phyloP scores from a whole-genome alignment of 257 asterid species.

The Orobanche coerulescens region DNA sequence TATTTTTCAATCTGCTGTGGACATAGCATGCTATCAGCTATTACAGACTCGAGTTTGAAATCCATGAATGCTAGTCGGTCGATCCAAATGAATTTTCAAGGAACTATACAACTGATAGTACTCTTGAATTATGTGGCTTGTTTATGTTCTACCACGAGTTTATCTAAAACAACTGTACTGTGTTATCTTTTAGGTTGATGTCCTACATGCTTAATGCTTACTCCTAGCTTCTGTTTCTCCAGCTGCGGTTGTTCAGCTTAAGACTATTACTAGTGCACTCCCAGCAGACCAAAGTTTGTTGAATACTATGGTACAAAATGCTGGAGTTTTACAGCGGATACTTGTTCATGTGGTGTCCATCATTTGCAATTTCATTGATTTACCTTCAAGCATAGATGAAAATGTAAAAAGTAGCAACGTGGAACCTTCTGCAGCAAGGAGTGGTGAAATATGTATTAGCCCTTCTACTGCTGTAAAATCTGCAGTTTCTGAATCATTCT shows the following conservation, averaged over 20 bases:
- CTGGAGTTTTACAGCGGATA: slow-evolving; percentile 65
- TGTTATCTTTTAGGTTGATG: not conserved
- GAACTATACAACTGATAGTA: not conserved
- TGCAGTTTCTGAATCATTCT: slow-evolving; percentile 41
- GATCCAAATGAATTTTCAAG: not conserved
- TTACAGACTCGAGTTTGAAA: slow-evolving; percentile 8
- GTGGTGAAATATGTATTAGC: slow-evolving; percentile 27
- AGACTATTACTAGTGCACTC: slow-evolving; percentile 69
- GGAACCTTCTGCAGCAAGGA: slow-evolving; percentile 35
- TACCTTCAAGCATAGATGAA: slow-evolving; percentile 38
- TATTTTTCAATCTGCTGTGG: not conserved
- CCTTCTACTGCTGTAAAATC: slow-evolving; percentile 30
- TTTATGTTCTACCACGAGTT: not conserved
- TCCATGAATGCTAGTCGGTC: slow-evolving; percentile 7
- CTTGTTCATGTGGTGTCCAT: slow-evolving; percentile 65
- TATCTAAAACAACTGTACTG: slow-evolving; percentile 5
- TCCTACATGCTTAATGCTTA: slow-evolving; percentile 21
- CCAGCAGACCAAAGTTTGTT: slow-evolving; percentile 59
- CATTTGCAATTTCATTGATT: slow-evolving; percentile 62
- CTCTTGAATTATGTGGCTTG: slow-evolving; percentile 6
- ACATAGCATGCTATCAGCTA: not conserved
- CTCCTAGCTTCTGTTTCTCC: slow-evolving; percentile 28
- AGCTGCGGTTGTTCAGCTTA: slow-evolving; percentile 91
- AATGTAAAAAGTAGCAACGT: slow-evolving; percentile 30
- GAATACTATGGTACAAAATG: slow-evolving; percentile 49